These are phyloP conservation scores for Aspergillus jensenii DNA, from an alignment of 2,329 filamentous ascomycete species.

Conservation along the genomic window DNA sequence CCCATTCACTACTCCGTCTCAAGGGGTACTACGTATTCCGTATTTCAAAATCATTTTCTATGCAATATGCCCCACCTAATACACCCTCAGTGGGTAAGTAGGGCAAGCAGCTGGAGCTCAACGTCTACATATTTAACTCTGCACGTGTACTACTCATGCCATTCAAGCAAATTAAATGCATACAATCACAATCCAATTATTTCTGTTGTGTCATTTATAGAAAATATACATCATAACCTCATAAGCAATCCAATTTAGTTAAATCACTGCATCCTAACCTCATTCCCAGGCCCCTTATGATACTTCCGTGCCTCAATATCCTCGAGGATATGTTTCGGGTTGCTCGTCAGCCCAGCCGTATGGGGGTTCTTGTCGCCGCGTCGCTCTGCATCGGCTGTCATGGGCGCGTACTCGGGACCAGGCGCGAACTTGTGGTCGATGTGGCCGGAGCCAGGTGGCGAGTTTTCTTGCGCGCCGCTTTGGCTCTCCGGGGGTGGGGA, in stretches of 20 bases:
- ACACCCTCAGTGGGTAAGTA: background rate
- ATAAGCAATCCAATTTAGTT: background rate
- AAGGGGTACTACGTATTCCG: background rate
- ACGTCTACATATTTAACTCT: too few relatives aligned
- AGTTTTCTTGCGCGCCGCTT: constrained; percentile 61
- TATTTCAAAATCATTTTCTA: background rate
- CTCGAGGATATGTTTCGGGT: constrained; percentile 43
- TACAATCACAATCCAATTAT: background rate
- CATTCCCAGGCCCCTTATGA: constrained; percentile 16
- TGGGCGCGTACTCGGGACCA: constrained; percentile 26
- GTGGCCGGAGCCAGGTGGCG: background rate
- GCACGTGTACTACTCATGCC: too few relatives aligned
- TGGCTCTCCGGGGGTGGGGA: constrained; percentile 74
- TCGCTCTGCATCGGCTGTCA: background rate
- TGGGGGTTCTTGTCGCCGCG: constrained; percentile 7
- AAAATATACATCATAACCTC: background rate
- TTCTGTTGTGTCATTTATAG: background rate
- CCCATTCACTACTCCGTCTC: background rate
- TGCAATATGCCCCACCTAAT: too few relatives aligned
- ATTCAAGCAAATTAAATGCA: background rate
- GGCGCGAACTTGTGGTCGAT: constrained; percentile 14
- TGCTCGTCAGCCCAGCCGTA: constrained; percentile 35
- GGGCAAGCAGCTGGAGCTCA: background rate
- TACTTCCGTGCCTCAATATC: constrained; percentile 39
- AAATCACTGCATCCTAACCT: too few relatives aligned